phyloP scores from a whole-genome alignment of 139 green algal genomes.

The Tetradesmus obliquus region DNA sequence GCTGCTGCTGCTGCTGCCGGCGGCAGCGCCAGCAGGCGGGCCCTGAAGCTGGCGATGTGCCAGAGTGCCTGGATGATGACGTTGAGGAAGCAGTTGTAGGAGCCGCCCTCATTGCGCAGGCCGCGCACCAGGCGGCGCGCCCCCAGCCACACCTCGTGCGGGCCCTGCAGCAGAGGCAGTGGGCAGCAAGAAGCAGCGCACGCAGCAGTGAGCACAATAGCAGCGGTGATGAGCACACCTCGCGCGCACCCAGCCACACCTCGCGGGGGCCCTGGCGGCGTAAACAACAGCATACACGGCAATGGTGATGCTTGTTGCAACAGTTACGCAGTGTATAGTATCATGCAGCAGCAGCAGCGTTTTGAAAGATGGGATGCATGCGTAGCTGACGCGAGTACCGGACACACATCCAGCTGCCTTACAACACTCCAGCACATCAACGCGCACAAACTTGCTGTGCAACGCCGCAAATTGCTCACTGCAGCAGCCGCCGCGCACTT shows the following conservation, averaged over 20 bases:
- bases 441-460: no score
- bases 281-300: no score
- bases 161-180: slow-evolving; percentile 48
- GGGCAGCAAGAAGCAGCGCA: not conserved
- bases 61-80: slow-evolving; percentile 80
- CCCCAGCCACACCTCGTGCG: slow-evolving; percentile 23
- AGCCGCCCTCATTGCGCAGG: slow-evolving; percentile 66
- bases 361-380: no score
- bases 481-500: not conserved
- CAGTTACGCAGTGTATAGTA: no score
- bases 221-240: not conserved
- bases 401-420: not conserved
- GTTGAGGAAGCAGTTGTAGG: slow-evolving; percentile 89
- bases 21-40: slow-evolving; percentile 55
- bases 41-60: slow-evolving; percentile 71
- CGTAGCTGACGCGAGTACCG: no score
- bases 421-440: not conserved
- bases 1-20: not conserved
- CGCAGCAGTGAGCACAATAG: not conserved
- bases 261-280: no score
- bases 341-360: not conserved
- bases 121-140: slow-evolving; percentile 66
- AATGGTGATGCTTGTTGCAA: no score
- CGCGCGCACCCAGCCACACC: no score
- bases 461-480: no score